phyloP scores from a whole-genome alignment of 192 early-diverging fungal genomes.

The Podochytrium sp. region DNA sequence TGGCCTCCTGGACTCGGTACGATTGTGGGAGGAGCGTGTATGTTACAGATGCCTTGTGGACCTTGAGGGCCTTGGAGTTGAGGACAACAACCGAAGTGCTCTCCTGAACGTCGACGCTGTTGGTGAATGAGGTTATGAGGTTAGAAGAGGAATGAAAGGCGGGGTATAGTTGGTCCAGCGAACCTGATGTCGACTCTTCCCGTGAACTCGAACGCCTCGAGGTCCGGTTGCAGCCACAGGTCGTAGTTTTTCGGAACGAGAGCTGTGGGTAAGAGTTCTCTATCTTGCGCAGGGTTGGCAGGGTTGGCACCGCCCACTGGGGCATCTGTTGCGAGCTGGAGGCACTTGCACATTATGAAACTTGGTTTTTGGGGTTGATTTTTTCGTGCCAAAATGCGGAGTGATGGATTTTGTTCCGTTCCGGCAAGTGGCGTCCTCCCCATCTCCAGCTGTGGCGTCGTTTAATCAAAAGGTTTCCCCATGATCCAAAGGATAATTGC shows the following conservation, averaged over 20 bases:
- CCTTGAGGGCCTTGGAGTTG: not conserved
- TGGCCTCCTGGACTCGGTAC: conserved; percentile 32
- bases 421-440: too few species aligned
- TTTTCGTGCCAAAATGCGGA: too few species aligned
- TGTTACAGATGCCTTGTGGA: conserved; percentile 8
- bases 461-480: too few species aligned
- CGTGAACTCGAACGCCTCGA: conserved; percentile 72
- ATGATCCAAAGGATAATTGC: too few species aligned
- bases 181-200: conserved; percentile 79
- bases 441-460: too few species aligned
- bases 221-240: conserved; percentile 68
- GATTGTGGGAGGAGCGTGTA: not conserved
- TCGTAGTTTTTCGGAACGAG: conserved; percentile 78
- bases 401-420: too few species aligned
- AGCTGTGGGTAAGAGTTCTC: conserved; percentile 74
- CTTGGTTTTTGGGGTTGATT: too few species aligned
- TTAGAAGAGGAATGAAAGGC: not conserved
- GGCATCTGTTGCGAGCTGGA: too few species aligned
- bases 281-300: not conserved
- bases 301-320: too few species aligned
- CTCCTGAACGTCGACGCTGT: conserved; percentile 28
- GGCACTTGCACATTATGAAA: too few species aligned
- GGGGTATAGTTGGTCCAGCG: not conserved
- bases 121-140: conserved; percentile 61
- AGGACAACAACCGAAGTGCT: conserved; percentile 10